Percentiles rank a stretch among this genome's conserved stretches.
phyloP scores from a whole-genome alignment of 257 asterid genomes.

The Petrea volubilis region DNA sequence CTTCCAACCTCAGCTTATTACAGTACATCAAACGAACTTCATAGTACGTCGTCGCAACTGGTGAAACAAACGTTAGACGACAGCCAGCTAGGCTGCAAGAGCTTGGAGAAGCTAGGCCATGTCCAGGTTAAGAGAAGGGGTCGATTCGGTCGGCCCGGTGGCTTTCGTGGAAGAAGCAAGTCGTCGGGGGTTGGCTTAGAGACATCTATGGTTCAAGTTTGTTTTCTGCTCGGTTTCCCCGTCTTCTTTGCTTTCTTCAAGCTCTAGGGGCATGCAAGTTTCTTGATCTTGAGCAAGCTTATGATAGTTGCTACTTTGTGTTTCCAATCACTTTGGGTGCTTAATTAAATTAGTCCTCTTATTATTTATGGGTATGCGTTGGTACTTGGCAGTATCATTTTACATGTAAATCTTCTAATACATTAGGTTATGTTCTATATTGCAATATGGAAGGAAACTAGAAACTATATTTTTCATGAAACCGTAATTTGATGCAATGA shows the following conservation, averaged over 20 bases:
- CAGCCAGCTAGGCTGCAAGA: background rate
- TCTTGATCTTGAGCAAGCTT: background rate
- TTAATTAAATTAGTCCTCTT: too few relatives aligned
- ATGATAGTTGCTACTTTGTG: background rate
- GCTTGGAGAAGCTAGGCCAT: background rate
- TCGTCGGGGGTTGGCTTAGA: background rate
- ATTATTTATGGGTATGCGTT: too few relatives aligned
- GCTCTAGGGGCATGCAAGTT: background rate
- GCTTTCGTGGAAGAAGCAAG: background rate
- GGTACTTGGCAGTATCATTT: too few relatives aligned
- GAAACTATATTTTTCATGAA: too few relatives aligned
- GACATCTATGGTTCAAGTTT: background rate
- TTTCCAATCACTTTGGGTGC: background rate
- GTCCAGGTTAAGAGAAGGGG: background rate
- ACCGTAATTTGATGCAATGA: too few relatives aligned
- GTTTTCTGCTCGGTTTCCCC: slow-evolving; percentile 1
- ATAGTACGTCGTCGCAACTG: background rate
- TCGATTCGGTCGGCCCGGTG: background rate
- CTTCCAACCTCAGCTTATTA: background rate
- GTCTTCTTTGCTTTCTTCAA: background rate
- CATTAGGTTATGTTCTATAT: too few relatives aligned
- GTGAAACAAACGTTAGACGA: background rate
- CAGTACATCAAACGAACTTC: background rate
- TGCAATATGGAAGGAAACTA: too few relatives aligned
- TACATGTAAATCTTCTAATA: too few relatives aligned